Conservation (phyloP, 257 asterid genomes). For the Haberlea rhodopensis region DNA sequence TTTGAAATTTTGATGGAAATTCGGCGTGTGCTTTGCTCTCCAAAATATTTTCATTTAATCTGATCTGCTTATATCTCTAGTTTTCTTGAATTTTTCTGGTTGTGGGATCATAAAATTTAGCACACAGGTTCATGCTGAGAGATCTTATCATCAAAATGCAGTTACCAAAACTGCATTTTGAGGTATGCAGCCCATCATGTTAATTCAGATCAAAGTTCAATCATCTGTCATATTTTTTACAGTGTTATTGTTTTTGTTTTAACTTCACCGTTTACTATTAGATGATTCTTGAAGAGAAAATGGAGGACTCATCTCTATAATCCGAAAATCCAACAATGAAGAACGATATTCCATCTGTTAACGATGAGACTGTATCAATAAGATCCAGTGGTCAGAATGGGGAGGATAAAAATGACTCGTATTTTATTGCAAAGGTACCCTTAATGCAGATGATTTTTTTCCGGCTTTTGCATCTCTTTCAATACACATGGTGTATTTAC, state of each 20-base stretch:
- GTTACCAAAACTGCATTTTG: background rate
- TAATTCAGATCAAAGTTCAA: background rate
- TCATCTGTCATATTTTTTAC: too few relatives aligned
- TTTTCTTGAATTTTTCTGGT: background rate
- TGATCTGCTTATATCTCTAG: background rate
- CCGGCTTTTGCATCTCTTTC: background rate
- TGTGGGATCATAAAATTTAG: background rate
- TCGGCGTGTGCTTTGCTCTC: background rate
- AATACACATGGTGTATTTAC: background rate
- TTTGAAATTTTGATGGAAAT: background rate
- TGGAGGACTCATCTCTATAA: background rate
- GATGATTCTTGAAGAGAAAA: background rate
- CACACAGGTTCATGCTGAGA: slow-evolving; percentile 72
- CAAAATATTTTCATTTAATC: slow-evolving; percentile 25
- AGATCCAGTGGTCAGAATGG: background rate
- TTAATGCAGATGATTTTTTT: background rate
- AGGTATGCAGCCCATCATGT: background rate
- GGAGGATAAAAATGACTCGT: background rate
- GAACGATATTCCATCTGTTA: background rate
- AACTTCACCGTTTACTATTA: background rate
- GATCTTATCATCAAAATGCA: slow-evolving; percentile 69
- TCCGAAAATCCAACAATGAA: background rate
- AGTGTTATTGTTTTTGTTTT: too few relatives aligned
- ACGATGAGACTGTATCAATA: background rate
- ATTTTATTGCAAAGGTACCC: slow-evolving; percentile 17